Percentiles rank a stretch among this genome's conserved stretches.
Evolutionary conservation across 148 eudicot genomes (phyloP).

Genomic region (Gaultheria prostrata): DNA sequence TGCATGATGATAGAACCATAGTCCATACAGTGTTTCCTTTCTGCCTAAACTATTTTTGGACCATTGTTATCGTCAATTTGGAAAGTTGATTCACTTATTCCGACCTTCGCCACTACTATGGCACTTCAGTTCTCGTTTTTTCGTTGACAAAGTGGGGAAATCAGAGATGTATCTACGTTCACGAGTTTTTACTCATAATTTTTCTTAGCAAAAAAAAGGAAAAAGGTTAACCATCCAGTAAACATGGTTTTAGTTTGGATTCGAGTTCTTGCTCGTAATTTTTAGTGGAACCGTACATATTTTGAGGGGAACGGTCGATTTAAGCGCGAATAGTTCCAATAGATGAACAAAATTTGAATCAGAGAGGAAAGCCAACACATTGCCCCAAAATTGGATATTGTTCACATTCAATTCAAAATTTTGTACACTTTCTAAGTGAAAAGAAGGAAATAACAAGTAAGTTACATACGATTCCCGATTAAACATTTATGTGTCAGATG

Average conservation of each 20-base stretch:
- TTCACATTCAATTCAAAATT: not conserved
- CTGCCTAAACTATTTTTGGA: not conserved
- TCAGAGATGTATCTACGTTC: not conserved
- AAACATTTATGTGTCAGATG: too few relatives aligned
- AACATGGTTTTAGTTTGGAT: not conserved
- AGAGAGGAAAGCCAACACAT: not conserved
- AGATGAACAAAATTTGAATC: too few relatives aligned
- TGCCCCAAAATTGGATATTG: not conserved
- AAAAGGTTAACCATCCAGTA: not conserved
- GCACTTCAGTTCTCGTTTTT: not conserved
- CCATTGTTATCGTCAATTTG: not conserved
- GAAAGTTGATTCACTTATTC: not conserved
- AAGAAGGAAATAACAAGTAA: not conserved
- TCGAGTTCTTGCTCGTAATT: not conserved
- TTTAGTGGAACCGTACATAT: too few relatives aligned
- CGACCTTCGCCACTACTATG: not conserved
- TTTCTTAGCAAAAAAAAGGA: too few relatives aligned
- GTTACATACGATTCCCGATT: not conserved
- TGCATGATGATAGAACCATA: constrained; percentile 25
- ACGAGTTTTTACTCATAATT: not conserved
- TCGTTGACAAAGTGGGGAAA: not conserved
- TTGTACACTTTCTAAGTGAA: not conserved
- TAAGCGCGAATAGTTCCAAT: too few relatives aligned
- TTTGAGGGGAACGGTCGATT: too few relatives aligned
- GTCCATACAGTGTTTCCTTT: not conserved